A percentile compares a stretch with the other conserved stretches of the same genome.
Conservation (phyloP, 345 rosid species). For the Pseudoturritis turrita region DNA sequence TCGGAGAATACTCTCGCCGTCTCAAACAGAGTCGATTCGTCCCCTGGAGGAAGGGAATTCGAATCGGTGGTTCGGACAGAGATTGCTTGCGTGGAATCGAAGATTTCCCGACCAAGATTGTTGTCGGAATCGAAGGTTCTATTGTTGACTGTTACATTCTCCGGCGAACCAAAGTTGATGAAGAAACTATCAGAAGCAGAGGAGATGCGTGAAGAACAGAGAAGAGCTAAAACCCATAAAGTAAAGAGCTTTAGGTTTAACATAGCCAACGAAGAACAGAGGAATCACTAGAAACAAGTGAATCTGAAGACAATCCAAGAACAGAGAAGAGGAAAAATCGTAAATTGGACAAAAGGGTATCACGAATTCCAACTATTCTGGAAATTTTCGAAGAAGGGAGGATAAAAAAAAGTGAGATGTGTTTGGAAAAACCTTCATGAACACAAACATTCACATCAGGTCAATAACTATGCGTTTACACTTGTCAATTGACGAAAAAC, state of each 20-base stretch:
- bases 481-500: slow-evolving; percentile 5
- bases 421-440: background rate
- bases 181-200: slow-evolving; percentile 50
- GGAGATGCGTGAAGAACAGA: slow-evolving; percentile 34
- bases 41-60: slow-evolving; percentile 19
- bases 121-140: slow-evolving; percentile 50
- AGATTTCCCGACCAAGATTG: slow-evolving; percentile 10
- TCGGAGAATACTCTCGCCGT: slow-evolving; percentile 56
- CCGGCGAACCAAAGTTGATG: slow-evolving; percentile 65
- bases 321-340: background rate
- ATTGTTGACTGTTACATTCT: slow-evolving; percentile 36
- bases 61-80: slow-evolving; percentile 25
- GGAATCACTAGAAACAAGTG: background rate
- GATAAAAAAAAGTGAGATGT: background rate
- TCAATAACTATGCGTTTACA: slow-evolving; percentile 15
- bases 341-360: background rate
- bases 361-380: background rate
- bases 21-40: slow-evolving; percentile 42
- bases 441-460: background rate
- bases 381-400: background rate
- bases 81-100: slow-evolving; percentile 26
- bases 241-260: slow-evolving; percentile 9
- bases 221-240: slow-evolving; percentile 30
- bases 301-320: background rate
- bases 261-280: slow-evolving; percentile 33